A percentile compares a stretch with the other conserved stretches of the same genome.
These are phyloP conservation scores for Mucor sp. DNA, from an alignment of 371 early-diverging fungal species.

Conservation along the genomic window DNA sequence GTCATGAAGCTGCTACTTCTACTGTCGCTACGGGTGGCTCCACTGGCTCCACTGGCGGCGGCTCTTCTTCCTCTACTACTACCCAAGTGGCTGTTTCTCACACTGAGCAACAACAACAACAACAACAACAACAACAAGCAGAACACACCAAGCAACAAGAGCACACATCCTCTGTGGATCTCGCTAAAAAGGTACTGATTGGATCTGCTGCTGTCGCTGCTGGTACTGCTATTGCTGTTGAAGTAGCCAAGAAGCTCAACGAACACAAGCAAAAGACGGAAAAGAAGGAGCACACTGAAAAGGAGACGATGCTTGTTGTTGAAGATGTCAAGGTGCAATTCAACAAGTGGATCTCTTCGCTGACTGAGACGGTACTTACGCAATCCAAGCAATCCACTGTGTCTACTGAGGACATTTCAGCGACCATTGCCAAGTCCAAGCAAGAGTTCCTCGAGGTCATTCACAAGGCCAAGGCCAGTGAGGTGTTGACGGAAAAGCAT, in stretches of 20 bases:
- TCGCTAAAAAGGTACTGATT: conserved; percentile 29
- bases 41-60: too few relatives aligned
- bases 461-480: conserved; percentile 22
- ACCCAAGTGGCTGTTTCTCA: conserved; percentile 9
- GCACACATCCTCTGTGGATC: conserved; percentile 16
- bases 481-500: conserved; percentile 14
- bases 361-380: conserved; percentile 21
- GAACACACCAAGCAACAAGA: conserved; percentile 12
- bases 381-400: conserved; percentile 19
- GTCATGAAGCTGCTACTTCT: not conserved
- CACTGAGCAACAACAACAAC: too few relatives aligned
- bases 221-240: conserved; percentile 28
- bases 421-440: conserved; percentile 24
- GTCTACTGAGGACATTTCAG: conserved; percentile 20
- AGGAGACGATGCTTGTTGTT: conserved; percentile 16
- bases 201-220: conserved; percentile 32
- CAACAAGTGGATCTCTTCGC: conserved; percentile 26
- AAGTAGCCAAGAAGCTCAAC: conserved; percentile 26
- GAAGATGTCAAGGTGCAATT: conserved; percentile 29
- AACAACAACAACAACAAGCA: not conserved
- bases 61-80: too few relatives aligned
- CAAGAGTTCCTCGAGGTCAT: conserved; percentile 27
- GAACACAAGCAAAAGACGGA: conserved; percentile 23
- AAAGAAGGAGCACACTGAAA: conserved; percentile 9
- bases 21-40: conserved; percentile 2